Evolutionary conservation across 352 stramenopile species (phyloP).

Genomic region (Globisporangium mamillatum): DNA sequence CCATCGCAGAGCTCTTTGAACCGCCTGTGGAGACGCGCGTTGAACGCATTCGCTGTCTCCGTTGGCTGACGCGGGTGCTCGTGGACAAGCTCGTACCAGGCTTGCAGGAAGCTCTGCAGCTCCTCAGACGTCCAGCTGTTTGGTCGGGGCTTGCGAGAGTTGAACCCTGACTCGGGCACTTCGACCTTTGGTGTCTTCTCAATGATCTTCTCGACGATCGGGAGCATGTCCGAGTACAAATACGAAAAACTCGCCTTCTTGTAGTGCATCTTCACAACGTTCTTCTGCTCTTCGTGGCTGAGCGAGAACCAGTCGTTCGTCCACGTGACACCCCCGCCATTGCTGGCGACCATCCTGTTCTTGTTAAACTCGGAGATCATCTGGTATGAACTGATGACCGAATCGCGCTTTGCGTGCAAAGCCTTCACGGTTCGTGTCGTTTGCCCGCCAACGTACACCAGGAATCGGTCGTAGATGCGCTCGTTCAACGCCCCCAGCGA

Average conservation of each 20-base stretch:
- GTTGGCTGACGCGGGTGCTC: background rate
- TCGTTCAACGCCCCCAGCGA: conserved; percentile 10
- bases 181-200: conserved; percentile 1
- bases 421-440: conserved; percentile 13
- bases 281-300: conserved; percentile 14
- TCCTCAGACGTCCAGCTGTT: conserved; percentile 14
- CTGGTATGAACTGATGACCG: conserved; percentile 14
- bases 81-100: conserved; percentile 10
- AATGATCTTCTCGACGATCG: conserved; percentile 12
- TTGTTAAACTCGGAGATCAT: conserved; percentile 16
- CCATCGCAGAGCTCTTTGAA: conserved; percentile 13
- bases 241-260: conserved; percentile 19
- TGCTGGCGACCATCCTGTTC: background rate
- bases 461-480: conserved; percentile 10
- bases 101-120: conserved; percentile 11
- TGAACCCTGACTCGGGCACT: background rate
- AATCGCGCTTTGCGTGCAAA: conserved; percentile 17
- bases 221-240: conserved; percentile 17
- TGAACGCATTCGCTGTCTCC: conserved; percentile 10
- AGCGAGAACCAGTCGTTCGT: conserved; percentile 13
- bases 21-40: conserved; percentile 5
- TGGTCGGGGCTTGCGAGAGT: conserved; percentile 4
- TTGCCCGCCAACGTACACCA: conserved; percentile 2
- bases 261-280: conserved; percentile 10
- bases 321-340: background rate